These are phyloP conservation scores for Caloboletus inedulis DNA, from an alignment of 1,284 basidiomycete species.

Conservation along the genomic window DNA sequence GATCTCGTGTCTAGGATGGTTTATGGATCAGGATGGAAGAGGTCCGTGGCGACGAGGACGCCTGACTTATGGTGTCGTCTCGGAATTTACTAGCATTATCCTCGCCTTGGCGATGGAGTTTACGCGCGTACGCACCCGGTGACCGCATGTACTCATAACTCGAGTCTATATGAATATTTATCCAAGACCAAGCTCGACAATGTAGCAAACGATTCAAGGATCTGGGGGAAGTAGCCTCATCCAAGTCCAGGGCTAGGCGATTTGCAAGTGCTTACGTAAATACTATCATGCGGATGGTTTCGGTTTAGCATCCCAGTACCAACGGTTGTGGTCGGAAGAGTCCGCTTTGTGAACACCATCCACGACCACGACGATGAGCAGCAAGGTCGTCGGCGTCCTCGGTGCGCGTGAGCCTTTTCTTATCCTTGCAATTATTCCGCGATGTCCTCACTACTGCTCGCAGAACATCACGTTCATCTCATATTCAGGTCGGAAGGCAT, in stretches of 20 bases:
- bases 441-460: slow-evolving; percentile 5
- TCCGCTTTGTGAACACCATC: neutral
- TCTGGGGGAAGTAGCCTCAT: too few species aligned
- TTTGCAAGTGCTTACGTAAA: neutral
- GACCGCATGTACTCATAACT: too few species aligned
- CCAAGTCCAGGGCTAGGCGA: too few species aligned
- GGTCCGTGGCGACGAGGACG: neutral
- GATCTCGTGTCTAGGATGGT: slow-evolving; percentile 8
- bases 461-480: slow-evolving; percentile 14
- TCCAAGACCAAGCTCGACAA: too few species aligned
- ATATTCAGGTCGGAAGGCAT: neutral
- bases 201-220: too few species aligned
- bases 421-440: neutral
- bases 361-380: slow-evolving; percentile 21
- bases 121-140: too few species aligned
- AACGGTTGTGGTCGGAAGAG: neutral
- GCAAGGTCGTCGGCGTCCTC: slow-evolving; percentile 27
- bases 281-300: neutral
- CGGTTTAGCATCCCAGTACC: neutral
- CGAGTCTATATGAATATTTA: too few species aligned
- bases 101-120: too few species aligned
- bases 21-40: slow-evolving; percentile 22
- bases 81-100: too few species aligned
- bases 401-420: slow-evolving; percentile 26
- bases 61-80: too few species aligned